Base-by-base conservation (phyloP, 768 basidiomycete species). In the Lactarius quietus region DNA sequence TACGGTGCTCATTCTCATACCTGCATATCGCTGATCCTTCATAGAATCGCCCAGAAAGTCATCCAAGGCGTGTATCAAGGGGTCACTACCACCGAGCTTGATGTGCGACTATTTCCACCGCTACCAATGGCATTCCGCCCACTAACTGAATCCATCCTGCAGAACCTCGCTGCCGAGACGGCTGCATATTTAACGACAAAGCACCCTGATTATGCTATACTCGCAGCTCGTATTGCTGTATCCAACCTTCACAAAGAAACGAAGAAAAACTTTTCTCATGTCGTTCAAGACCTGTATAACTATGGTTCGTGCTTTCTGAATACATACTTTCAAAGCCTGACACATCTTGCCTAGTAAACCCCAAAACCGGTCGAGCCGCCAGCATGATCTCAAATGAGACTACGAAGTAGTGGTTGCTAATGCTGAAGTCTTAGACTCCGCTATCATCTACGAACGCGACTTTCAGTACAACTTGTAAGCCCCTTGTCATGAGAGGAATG, bases 221-320 rank as follows among this genome's bases (percentile, higher is more conserved):
- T 99, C 68, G 97, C 97, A 6, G 97, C 97, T 26, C 93, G 97
- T 64, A 98, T 99, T 61, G 97, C 97, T 62, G 94, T 99, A 72
- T 98, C 96, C 57, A 99, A 98, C 74, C 80, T 98, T 14, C 97
- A 99, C 84, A 98, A 99, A 73, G 96, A 99, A 79, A 98, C 97
- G 20, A 98, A 95, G 81, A 98, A 98, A 82, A 92, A 80, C 70
- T 98, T 99, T 75, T 94, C 93, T 1, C 84, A 88, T 65, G 96
- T 99, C 68, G 83, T 99, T 73, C 86, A 86, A 65, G 95, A 98
- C 74, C 80, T 99, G 41, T 93, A 98, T 75, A 79, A 84, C 54
- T 98, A 95, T 80, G 80, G 94, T 94, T 69, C 29, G 85, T 38
- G 33, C 57, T 15, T 45, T 55, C 31, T 33, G 38, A 29, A 20